Conservation (phyloP, 192 early-diverging fungal species). For the Coemansia sp. region DNA sequence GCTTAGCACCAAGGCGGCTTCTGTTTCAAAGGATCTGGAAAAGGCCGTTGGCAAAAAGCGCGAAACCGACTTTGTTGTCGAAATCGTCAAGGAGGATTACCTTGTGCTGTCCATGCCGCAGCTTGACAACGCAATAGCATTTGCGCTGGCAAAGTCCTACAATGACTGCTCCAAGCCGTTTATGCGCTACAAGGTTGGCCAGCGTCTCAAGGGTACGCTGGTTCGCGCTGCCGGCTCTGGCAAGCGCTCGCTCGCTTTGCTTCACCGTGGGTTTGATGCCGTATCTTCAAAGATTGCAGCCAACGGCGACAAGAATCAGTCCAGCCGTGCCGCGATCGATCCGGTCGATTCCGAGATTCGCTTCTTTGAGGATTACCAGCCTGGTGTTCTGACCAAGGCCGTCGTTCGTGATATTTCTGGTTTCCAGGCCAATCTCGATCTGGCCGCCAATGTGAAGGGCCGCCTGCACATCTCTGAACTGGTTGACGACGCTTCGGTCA, state of each 20-base stretch:
- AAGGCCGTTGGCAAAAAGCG: slow-evolving; percentile 22
- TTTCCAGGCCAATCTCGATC: slow-evolving; percentile 60
- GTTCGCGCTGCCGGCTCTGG: slow-evolving; percentile 29
- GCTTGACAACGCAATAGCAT: slow-evolving; percentile 56
- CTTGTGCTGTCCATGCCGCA: slow-evolving; percentile 66
- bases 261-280: slow-evolving; percentile 7
- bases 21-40: slow-evolving; percentile 33
- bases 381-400: slow-evolving; percentile 48
- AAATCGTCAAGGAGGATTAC: slow-evolving; percentile 81
- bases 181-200: slow-evolving; percentile 61
- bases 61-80: slow-evolving; percentile 59
- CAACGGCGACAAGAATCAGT: not conserved
- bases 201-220: slow-evolving; percentile 53
- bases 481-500: slow-evolving; percentile 37
- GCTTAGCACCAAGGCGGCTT: slow-evolving; percentile 11
- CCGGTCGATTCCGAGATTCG: slow-evolving; percentile 49
- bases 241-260: slow-evolving; percentile 43
- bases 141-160: slow-evolving; percentile 60
- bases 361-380: slow-evolving; percentile 54
- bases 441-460: slow-evolving; percentile 72
- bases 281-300: not conserved
- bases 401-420: slow-evolving; percentile 54
- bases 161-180: slow-evolving; percentile 65
- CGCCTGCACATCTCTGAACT: slow-evolving; percentile 77
- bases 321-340: slow-evolving; percentile 31